Evolutionary conservation across 306 rosid species (phyloP), one percentile per base, ranked within the genome.

Genomic region (Pyrus communis): DNA sequence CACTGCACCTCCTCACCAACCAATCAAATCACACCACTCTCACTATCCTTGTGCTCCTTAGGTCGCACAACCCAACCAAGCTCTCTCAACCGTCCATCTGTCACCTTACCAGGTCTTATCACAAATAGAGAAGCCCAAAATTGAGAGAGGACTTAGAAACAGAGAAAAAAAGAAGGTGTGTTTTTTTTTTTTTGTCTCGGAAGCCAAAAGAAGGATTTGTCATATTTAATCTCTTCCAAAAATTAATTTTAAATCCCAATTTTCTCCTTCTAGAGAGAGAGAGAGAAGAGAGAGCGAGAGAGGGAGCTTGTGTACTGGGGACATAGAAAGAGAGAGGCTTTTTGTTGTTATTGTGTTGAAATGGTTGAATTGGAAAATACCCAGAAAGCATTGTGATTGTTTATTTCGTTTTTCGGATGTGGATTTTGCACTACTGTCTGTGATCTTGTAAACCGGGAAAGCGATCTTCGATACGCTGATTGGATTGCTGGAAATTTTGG

Each of bases 351-450:
- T 28, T 74, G 88, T 77, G 82, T 86, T 81, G 71, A 78, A 84
- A 90, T 92, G 90, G 90, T 85, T 76, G 91, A 84, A 84, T 89
- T 88, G 85, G 86, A 77, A 90, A 85, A 88, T 85, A 75, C 86
- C 86, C 77, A 79, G 74, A 11, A 72, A 85, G 79, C 83, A 75
- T 51, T 68, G 55, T 80, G 82, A 84, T 54, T 62, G 74, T 84
- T 38, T 51, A 76, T 59, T 82, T 55, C 11, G 35, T 67, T 38
- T 81, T 11, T 74, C 45, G 77, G 76, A 78, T 81, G 58, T 79
- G 88, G 85, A 81, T 88, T 80, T 84, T 62, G 70, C 83, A 84
- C 84, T 23, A 62, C 10, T 10, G 49, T 30, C 78, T 78, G 82
- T 88, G 97, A 87, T 93, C 90, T 75, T 85, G 80, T 79, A 69